These are phyloP conservation scores for Torulaspora quercuum DNA, from an alignment of 805 yeast species.

Conservation along the genomic window DNA sequence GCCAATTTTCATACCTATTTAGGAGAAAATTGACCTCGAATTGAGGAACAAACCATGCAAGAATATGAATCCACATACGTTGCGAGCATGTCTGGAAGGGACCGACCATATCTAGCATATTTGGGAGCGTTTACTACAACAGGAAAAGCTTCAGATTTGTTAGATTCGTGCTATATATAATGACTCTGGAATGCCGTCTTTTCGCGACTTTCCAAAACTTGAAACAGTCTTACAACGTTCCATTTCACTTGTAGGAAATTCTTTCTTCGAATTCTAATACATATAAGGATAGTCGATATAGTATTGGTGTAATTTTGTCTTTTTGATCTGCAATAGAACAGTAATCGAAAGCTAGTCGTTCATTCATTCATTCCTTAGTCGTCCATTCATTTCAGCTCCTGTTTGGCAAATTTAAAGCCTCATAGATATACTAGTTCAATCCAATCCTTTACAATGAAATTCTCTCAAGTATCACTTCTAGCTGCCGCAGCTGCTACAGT, in stretches of 20 bases:
- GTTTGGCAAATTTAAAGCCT: no score
- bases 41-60: neutral
- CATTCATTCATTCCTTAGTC: conserved; percentile 4
- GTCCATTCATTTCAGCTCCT: no score
- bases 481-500: conserved; percentile 22
- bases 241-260: no score
- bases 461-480: conserved; percentile 22
- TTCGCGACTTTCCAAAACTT: conserved; percentile 1
- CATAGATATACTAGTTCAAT: conserved; percentile 1
- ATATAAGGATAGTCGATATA: no score
- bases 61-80: neutral
- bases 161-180: no score
- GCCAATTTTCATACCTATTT: conserved; percentile 6
- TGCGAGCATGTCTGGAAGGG: neutral
- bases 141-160: no score
- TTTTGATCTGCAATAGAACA: neutral
- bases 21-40: conserved; percentile 8
- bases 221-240: neutral
- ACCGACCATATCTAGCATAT: neutral
- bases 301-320: no score
- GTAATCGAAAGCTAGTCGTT: no score
- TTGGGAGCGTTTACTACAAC: neutral
- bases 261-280: no score
- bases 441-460: conserved; percentile 25
- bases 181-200: no score